Conservation (phyloP, 352 stramenopile genomes). For the Globisporangium camurandrum region DNA sequence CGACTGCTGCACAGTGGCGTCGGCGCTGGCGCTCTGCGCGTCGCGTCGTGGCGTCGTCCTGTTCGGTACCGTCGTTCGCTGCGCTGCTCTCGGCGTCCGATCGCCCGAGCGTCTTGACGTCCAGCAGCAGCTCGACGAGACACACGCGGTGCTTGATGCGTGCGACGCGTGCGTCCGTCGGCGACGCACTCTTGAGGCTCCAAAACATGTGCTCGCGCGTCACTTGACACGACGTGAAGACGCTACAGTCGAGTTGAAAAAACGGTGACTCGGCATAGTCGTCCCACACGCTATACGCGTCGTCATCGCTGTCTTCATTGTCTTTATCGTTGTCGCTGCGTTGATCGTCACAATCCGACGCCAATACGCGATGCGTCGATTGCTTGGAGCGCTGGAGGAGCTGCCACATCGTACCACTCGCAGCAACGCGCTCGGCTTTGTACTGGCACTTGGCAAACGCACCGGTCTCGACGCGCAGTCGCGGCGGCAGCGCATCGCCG, state of each 20-base stretch:
- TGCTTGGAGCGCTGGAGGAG: constrained; percentile 31
- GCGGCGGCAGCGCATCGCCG: constrained; percentile 24
- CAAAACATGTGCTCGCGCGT: constrained; percentile 64
- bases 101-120: constrained; percentile 48
- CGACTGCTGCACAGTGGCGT: background rate
- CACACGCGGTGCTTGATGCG: constrained; percentile 57
- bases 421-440: constrained; percentile 39
- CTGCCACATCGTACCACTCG: constrained; percentile 42
- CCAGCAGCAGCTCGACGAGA: constrained; percentile 52
- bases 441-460: constrained; percentile 69
- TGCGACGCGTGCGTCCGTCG: constrained; percentile 50
- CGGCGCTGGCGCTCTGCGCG: background rate
- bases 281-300: constrained; percentile 23
- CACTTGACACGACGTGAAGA: constrained; percentile 71
- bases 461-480: constrained; percentile 46
- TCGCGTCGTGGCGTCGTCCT: background rate
- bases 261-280: constrained; percentile 70
- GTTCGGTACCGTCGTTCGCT: constrained; percentile 7
- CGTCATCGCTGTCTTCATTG: background rate
- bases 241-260: constrained; percentile 56
- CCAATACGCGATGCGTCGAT: constrained; percentile 11
- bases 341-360: too few species aligned
- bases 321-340: background rate
- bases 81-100: constrained; percentile 7
- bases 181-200: constrained; percentile 50